A percentile compares a stretch with the other conserved stretches of the same genome.
phyloP scores from a whole-genome alignment of 2,329 filamentous ascomycete species.

The Fusarium incarnatum region DNA sequence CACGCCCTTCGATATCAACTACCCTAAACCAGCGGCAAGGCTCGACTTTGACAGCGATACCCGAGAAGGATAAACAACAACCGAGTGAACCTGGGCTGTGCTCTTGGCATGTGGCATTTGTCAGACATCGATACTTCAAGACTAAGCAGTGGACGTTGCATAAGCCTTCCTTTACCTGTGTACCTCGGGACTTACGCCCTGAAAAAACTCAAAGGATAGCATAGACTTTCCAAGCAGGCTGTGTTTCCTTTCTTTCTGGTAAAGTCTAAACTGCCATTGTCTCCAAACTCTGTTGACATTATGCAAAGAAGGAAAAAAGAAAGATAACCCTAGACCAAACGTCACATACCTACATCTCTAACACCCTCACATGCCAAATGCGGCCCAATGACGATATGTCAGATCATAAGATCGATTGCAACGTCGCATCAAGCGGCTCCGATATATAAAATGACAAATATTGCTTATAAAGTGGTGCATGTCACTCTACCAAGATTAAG shows the following conservation, averaged over 20 bases:
- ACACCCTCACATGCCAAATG: not conserved
- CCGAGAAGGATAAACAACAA: not conserved
- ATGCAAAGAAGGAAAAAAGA: not conserved
- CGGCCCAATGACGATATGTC: not conserved
- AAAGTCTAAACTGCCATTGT: not conserved
- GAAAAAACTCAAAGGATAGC: too few relatives aligned
- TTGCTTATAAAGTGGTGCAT: not conserved
- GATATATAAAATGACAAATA: not conserved
- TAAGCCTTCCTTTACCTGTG: rapidly evolving
- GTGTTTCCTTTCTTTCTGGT: not conserved
- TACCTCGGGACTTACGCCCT: too few relatives aligned
- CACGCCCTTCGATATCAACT: not conserved
- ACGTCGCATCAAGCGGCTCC: not conserved
- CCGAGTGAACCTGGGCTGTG: not conserved
- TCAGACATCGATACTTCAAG: not conserved
- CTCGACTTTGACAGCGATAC: not conserved
- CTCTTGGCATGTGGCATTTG: not conserved
- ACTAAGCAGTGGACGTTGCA: not conserved
- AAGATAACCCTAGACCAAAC: not conserved
- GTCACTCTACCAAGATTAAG: not conserved
- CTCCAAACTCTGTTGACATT: not conserved
- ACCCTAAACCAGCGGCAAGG: not conserved
- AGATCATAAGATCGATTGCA: not conserved
- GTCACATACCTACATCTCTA: not conserved
- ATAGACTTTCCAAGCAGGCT: not conserved